Evolutionary conservation across 2,329 filamentous ascomycete genomes (phyloP).

Genomic region (Keithomyces neogunnii): DNA sequence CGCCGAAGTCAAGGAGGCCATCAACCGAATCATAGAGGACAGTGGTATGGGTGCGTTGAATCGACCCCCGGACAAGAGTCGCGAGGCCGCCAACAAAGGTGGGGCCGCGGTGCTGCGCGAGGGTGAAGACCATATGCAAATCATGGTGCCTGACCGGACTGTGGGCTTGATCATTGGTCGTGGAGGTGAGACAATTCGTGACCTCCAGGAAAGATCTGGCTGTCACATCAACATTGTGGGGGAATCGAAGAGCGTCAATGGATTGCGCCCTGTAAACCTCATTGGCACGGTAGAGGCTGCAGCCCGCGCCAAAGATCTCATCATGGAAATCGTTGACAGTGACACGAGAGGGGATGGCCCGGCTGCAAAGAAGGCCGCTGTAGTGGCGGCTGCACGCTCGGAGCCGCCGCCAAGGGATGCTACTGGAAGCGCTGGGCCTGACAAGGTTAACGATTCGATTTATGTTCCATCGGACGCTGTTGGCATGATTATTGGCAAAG

Average conservation of each 20-base stretch:
- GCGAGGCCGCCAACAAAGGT: constrained; percentile 26
- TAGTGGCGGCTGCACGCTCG: constrained; percentile 17
- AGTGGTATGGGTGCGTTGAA: constrained; percentile 45
- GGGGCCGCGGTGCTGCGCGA: constrained; percentile 52
- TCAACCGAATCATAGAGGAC: constrained; percentile 82
- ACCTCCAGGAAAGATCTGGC: constrained; percentile 84
- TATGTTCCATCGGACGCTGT: constrained; percentile 85
- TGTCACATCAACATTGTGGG: constrained; percentile 94
- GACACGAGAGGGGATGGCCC: constrained; percentile 57
- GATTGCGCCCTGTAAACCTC: constrained; percentile 80
- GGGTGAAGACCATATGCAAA: constrained; percentile 79
- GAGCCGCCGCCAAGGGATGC: constrained; percentile 25
- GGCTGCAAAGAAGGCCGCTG: constrained; percentile 20
- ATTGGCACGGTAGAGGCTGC: constrained; percentile 72
- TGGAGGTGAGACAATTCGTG: constrained; percentile 85
- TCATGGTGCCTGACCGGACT: constrained; percentile 90
- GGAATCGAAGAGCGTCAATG: constrained; percentile 87
- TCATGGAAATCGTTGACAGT: constrained; percentile 90
- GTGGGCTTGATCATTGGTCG: constrained; percentile 92
- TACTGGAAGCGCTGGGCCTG: constrained; percentile 27
- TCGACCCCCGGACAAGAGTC: constrained; percentile 32
- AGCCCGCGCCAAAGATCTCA: constrained; percentile 72
- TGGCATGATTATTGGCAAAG: constrained; percentile 94
- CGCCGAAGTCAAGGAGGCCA: constrained; percentile 71
- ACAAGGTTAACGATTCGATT: constrained; percentile 76